Evolutionary conservation across 1,284 basidiomycete genomes (phyloP).

Genomic region (Tetrapyrgos nigripes): DNA sequence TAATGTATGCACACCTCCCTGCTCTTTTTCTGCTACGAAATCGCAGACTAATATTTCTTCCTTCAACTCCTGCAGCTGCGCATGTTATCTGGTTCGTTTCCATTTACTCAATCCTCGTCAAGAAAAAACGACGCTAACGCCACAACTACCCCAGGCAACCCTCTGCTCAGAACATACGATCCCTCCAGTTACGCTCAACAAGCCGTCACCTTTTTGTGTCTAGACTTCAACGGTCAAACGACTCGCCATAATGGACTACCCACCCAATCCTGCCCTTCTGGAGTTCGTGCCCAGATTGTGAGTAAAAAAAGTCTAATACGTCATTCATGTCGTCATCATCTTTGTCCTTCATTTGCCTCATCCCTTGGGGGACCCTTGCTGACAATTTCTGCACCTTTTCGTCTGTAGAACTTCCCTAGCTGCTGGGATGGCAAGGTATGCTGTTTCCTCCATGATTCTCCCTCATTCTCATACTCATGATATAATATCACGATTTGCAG

Average conservation of each 20-base stretch:
- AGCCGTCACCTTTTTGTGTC: slow-evolving; percentile 49
- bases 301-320: no score
- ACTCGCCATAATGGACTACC: slow-evolving; percentile 29
- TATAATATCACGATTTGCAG: slow-evolving; percentile 21
- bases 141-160: slow-evolving; percentile 30
- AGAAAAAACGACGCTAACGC: not conserved
- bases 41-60: no score
- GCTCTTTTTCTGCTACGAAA: not conserved
- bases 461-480: no score
- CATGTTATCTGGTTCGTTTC: slow-evolving; percentile 42
- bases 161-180: slow-evolving; percentile 40
- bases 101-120: not conserved
- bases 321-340: not conserved
- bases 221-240: slow-evolving; percentile 40
- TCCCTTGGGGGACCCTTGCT: no score
- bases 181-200: slow-evolving; percentile 41
- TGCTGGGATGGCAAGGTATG: slow-evolving; percentile 48
- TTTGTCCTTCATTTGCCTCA: no score
- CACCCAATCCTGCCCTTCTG: slow-evolving; percentile 39
- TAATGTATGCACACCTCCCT: slow-evolving; percentile 23
- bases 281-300: slow-evolving; percentile 49
- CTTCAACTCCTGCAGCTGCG: slow-evolving; percentile 27
- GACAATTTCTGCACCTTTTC: not conserved
- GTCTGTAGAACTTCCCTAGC: slow-evolving; percentile 40
- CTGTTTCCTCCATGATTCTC: not conserved